Base-by-base conservation (phyloP, 768 basidiomycete genomes). In the Paxillus involutus region DNA sequence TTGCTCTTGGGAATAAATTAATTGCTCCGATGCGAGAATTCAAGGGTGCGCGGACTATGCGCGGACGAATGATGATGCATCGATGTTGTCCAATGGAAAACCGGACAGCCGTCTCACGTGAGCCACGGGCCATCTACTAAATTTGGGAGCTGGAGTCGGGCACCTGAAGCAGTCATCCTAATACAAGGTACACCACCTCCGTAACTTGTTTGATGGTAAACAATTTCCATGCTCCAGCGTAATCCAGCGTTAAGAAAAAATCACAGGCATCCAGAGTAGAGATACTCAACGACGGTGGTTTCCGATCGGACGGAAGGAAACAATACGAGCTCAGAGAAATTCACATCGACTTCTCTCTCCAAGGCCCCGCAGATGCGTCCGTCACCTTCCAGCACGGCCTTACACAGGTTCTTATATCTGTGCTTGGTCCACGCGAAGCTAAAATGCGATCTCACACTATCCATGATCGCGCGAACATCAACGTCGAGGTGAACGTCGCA, bases 381-480 rank as follows among this genome's bases (percentile, higher is more conserved):
- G 90, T 92, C 1, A 77, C 79, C 11, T 81, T 96, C 59, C 80
- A 85, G 3, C 95, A 98, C 68, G 97, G 97, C 2, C 80, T 98
- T 32, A 98, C 97, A 0, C 84, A 90, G 54, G 93, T 97, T 8
- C 75, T 86, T 14, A 89, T 90, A 17, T 86, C 89, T 47, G 92
- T 98, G 1, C 91, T 91, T 70, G 97, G 97, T 0, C 97, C 97
- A 1, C 75, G 93, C 59, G 97, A 99, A 72, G 87, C 91, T 2
- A 89, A 85, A 67, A 77, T 85, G 71, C 80, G 92, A 46, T 88
- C 87, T 0, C 83, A 89, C 48, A 87, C 88, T 4, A 76, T 89
- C 32, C 91, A 95, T 62, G 93, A 98, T 72, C 84, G 90, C 36
- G 96, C 92, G 19, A 83, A 83, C 51, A 79, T 99, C 67, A 91